Base-by-base conservation (phyloP, 805 yeast species). In the Starmerella powellii region DNA sequence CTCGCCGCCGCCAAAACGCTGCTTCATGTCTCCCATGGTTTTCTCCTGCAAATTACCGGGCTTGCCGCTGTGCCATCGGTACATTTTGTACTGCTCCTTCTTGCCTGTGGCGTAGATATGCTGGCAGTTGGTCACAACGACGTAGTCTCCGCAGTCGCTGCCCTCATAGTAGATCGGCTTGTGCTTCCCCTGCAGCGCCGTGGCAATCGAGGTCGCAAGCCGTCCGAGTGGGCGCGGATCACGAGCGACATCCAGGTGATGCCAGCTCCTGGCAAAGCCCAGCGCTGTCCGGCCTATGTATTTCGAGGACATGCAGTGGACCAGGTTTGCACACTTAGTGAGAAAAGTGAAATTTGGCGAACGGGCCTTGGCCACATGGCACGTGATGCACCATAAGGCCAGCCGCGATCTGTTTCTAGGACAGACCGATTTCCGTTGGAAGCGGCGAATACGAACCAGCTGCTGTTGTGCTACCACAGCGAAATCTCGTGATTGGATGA, bases 121-220 rank as follows among this genome's bases (percentile, higher is more conserved):
- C 45, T 83, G 72, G 57, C 95, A 86, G 65, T 91, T 93, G 12
- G 96, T 82, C 2, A 88, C 95, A 11, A 91, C 97, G 11, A 91
- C 96, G 57, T 87, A 91, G 63, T 91, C 99, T 12, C 99, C 99
- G 50, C 78, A 76, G 64, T 91, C 99, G 59, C 80, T 54, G 43
- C 52, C 71, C 23, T 74, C 75, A 55, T 86, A 84, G 51, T 65
- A 80, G 0, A 85, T 73, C 3, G 99, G 99, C 67, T 91, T 91
- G 66, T 91, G 96, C 62, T 91, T 91, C n/a, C 99, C 99, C 64
- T 83, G 85, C 32, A 91, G 70, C 0, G 91, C 78, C 24, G 76
- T 68, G 20, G 98, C 96, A 43, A 91, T 86, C 44, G 78, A 71
- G 1, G 94, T 70, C 3, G 99, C 97, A 44, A 91, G 62, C 58